Evolutionary conservation across 176 grass and related monocot genomes (phyloP), one percentile per base, ranked within the genome.

Genomic region (Aegilops longissima): DNA sequence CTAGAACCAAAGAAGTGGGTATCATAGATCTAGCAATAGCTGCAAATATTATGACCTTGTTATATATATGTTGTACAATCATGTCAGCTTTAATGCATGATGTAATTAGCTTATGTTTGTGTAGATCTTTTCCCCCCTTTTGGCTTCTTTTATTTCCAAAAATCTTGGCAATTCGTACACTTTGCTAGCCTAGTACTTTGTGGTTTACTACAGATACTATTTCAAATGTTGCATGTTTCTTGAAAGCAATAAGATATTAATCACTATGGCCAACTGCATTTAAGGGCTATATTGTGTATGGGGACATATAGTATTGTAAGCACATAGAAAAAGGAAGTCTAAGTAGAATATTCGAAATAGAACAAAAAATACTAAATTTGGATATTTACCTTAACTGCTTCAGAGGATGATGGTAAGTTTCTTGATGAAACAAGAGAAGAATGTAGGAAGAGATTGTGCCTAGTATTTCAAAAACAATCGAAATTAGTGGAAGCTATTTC

Each of bases 371-470:
- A 16, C 25, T 72, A 35, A 25, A 64, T 64, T 14, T 51, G 30
- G 16, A 56, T 14, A 16, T 71, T 88, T 87, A 95, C 95, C 81
- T 97, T 93, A 54, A 94, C 69, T 86, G 86, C 90, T 90, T 84
- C 91, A 64, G 74, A 64, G 21, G 95, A 91, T 47, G 85, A 47
- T 59, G 91, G 73, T 65, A 81, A 85, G 45, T 93, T 97, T 56
- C 95, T 95, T 42, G 92, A 90, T 30, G 91, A 79, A 45, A 97
- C 92, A 45, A 97, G 42, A 76, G 95, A 91, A 34, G 95, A 95
- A 81, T 97, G 92, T 64, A 97, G 80, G 87, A 97, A 97, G 30
- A 97, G 81, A 84, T 97, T 97, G 61, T 97, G 95, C 79, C 95
- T 97, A 84, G 40, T 51, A 70, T 77, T 10, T 49, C 33, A 11